Percentiles rank a stretch among this genome's conserved stretches.
Evolutionary conservation across 192 early-diverging fungal species (phyloP).

Genomic region (Lobosporangium transversale): DNA sequence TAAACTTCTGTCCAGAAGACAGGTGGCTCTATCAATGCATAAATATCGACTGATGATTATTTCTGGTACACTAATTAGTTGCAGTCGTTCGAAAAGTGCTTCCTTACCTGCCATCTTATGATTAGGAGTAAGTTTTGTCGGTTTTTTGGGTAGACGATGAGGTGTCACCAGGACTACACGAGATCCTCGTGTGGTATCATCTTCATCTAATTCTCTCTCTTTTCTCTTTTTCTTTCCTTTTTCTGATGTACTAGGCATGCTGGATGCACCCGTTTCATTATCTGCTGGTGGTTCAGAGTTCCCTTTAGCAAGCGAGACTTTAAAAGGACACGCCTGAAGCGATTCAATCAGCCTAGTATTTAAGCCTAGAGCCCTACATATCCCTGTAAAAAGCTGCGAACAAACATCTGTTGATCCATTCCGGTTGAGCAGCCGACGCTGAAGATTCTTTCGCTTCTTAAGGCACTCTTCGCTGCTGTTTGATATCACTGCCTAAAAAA

Average conservation of each 20-base stretch:
- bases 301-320: conserved; percentile 47
- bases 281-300: conserved; percentile 27
- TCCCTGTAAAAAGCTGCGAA: conserved; percentile 50
- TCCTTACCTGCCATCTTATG: conserved; percentile 29
- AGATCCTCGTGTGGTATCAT: conserved; percentile 47
- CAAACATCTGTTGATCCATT: conserved; percentile 57
- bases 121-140: conserved; percentile 16
- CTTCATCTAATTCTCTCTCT: conserved; percentile 30
- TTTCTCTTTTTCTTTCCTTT: conserved; percentile 32
- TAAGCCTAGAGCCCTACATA: conserved; percentile 63
- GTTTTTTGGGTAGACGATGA: conserved; percentile 4
- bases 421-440: conserved; percentile 29
- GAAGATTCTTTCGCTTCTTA: conserved; percentile 29
- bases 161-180: conserved; percentile 29
- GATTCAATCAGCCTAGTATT: conserved; percentile 71
- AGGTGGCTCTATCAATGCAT: conserved; percentile 50
- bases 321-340: conserved; percentile 72
- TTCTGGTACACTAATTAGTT: background rate
- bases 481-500: conserved; percentile 28
- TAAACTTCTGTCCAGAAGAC: conserved; percentile 78
- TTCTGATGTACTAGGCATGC: background rate
- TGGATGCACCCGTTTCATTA: conserved; percentile 3
- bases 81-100: background rate
- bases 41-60: background rate
- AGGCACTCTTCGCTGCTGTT: conserved; percentile 29